phyloP scores from a whole-genome alignment of 441 rosid genomes.

The Euphorbia corollata region DNA sequence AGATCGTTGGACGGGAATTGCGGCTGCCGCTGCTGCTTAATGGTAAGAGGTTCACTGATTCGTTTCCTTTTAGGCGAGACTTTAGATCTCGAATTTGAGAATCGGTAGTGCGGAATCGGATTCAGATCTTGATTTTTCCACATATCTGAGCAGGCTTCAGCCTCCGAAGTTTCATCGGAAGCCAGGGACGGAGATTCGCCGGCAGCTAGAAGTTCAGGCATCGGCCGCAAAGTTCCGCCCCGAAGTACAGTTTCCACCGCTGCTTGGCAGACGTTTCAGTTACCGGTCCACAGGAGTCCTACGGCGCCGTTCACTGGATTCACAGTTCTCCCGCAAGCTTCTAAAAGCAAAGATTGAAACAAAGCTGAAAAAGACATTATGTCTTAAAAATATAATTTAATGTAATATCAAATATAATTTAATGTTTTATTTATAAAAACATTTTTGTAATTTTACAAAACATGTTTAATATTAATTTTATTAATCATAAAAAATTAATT shows the following conservation, averaged over 20 bases:
- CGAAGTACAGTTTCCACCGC: constrained; percentile 47
- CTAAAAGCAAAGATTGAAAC: constrained; percentile 48
- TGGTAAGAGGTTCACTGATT: constrained; percentile 21
- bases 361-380: constrained; percentile 53
- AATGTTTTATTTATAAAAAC: no score
- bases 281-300: constrained; percentile 49
- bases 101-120: constrained; percentile 32
- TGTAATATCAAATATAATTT: no score
- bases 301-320: constrained; percentile 54
- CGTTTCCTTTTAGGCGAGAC: constrained; percentile 37
- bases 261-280: constrained; percentile 49
- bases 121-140: constrained; percentile 39
- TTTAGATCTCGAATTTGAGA: constrained; percentile 58
- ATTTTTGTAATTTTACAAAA: no score
- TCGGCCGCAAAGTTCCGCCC: constrained; percentile 42
- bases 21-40: constrained; percentile 21
- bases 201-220: constrained; percentile 42
- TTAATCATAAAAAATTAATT: background rate
- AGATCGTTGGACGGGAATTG: constrained; percentile 34
- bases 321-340: constrained; percentile 58
- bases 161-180: constrained; percentile 53
- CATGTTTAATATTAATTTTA: background rate
- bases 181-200: constrained; percentile 35
- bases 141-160: constrained; percentile 38
- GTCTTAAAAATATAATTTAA: no score